Evolutionary conservation across 257 asterid species (phyloP).

Genomic region (Solanum clarkiae): DNA sequence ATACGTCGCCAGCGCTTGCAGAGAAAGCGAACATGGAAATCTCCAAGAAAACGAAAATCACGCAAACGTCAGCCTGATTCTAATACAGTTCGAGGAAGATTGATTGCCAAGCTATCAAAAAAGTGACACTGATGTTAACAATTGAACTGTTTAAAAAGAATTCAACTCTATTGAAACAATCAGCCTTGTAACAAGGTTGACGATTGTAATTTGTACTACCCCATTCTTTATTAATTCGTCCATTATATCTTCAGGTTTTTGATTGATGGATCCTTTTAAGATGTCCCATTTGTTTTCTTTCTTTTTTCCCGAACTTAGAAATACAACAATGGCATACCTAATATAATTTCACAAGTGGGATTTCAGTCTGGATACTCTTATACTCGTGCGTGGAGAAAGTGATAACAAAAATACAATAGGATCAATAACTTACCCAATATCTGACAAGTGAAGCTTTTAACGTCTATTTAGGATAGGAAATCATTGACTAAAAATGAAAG

Average conservation of each 20-base stretch:
- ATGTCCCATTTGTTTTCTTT: background rate
- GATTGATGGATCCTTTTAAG: background rate
- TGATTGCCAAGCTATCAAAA: constrained; percentile 47
- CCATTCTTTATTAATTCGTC: background rate
- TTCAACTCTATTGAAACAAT: background rate
- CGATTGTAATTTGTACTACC: background rate
- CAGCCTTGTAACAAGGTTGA: background rate
- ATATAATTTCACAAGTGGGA: no score
- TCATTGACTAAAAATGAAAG: background rate
- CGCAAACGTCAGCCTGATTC: constrained; percentile 15
- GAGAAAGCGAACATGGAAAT: constrained; percentile 15
- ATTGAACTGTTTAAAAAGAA: background rate
- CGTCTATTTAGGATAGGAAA: background rate
- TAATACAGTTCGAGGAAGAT: constrained; percentile 61
- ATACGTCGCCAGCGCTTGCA: constrained; percentile 57
- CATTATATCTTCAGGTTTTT: background rate
- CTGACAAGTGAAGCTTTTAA: background rate
- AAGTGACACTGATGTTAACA: background rate
- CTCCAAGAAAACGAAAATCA: constrained; percentile 23
- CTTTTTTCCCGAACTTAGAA: background rate
- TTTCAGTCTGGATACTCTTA: no score
- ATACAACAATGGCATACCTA: no score
- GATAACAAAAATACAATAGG: background rate
- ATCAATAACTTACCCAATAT: background rate
- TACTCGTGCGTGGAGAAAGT: background rate